Evolutionary conservation across 1,284 basidiomycete species (phyloP).

Genomic region (Microbotryomycetes sp.): DNA sequence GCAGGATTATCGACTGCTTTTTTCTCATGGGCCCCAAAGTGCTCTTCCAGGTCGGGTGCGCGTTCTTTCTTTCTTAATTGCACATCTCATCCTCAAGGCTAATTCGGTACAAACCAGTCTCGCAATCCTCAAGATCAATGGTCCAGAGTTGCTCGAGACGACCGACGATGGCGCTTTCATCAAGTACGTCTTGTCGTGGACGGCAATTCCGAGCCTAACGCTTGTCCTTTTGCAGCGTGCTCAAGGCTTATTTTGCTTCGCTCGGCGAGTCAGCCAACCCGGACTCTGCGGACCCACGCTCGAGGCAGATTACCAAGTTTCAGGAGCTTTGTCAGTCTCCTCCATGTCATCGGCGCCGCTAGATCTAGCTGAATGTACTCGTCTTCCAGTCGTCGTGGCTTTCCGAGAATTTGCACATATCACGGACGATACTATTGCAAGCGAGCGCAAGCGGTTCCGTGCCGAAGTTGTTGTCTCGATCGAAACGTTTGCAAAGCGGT

Average conservation of each 20-base stretch:
- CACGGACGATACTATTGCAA: constrained; percentile 87
- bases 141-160: constrained; percentile 83
- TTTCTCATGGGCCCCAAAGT: constrained; percentile 96
- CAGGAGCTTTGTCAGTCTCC: constrained; percentile 61
- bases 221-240: constrained; percentile 56
- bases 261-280: constrained; percentile 95
- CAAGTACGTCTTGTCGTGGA: too few species aligned
- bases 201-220: not conserved
- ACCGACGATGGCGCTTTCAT: constrained; percentile 98
- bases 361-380: constrained; percentile 34
- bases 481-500: constrained; percentile 92
- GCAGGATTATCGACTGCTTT: constrained; percentile 86
- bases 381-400: constrained; percentile 58
- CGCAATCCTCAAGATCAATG: constrained; percentile 98
- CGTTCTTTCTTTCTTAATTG: fast-evolving
- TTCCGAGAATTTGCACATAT: constrained; percentile 93
- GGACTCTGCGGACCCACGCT: constrained; percentile 74
- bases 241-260: constrained; percentile 89
- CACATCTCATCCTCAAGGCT: not conserved
- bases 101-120: constrained; percentile 32
- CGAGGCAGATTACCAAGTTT: constrained; percentile 93
- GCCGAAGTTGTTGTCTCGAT: constrained; percentile 88
- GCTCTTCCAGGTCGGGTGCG: constrained; percentile 91
- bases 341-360: not conserved
- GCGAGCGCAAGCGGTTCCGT: constrained; percentile 78